Evolutionary conservation across 768 basidiomycete species (phyloP).

Genomic region (Lactarius indigo): DNA sequence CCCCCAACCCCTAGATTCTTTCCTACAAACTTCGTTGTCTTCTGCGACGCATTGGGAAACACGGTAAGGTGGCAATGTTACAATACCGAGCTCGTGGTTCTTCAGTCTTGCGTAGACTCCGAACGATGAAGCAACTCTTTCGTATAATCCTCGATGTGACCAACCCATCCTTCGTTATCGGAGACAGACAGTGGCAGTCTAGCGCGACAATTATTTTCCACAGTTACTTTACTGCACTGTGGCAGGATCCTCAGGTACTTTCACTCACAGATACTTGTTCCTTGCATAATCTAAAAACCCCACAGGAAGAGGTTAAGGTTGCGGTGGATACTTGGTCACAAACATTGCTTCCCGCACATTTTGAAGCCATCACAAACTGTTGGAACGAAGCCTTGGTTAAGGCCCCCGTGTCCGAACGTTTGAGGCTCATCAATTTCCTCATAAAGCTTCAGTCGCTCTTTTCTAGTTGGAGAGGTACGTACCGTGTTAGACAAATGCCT

Average conservation of each 20-base stretch:
- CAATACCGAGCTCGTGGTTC: background rate
- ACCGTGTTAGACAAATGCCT: background rate
- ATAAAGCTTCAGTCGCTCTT: constrained; percentile 67
- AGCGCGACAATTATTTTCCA: constrained; percentile 57
- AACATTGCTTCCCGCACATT: constrained; percentile 62
- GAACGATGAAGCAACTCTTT: constrained; percentile 54
- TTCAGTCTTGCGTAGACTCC: constrained; percentile 39
- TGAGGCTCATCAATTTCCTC: constrained; percentile 58
- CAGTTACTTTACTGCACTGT: constrained; percentile 57
- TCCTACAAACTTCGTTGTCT: constrained; percentile 43
- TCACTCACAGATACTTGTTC: background rate
- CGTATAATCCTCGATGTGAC: constrained; percentile 64
- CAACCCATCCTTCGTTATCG: constrained; percentile 56
- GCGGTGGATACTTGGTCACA: constrained; percentile 55
- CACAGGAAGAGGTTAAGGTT: constrained; percentile 65
- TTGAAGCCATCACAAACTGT: constrained; percentile 60
- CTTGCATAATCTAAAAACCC: background rate
- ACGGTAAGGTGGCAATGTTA: constrained; percentile 40
- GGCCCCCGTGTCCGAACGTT: constrained; percentile 53
- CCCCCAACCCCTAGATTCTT: constrained; percentile 52
- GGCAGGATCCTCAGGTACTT: constrained; percentile 59
- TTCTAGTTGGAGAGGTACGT: constrained; percentile 59
- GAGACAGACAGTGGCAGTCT: constrained; percentile 65
- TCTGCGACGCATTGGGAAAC: constrained; percentile 42
- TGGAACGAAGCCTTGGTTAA: constrained; percentile 62